Evolutionary conservation across 208 protist species (phyloP), one percentile per base, ranked within the genome.

Genomic region (Crithidia brevicula): DNA sequence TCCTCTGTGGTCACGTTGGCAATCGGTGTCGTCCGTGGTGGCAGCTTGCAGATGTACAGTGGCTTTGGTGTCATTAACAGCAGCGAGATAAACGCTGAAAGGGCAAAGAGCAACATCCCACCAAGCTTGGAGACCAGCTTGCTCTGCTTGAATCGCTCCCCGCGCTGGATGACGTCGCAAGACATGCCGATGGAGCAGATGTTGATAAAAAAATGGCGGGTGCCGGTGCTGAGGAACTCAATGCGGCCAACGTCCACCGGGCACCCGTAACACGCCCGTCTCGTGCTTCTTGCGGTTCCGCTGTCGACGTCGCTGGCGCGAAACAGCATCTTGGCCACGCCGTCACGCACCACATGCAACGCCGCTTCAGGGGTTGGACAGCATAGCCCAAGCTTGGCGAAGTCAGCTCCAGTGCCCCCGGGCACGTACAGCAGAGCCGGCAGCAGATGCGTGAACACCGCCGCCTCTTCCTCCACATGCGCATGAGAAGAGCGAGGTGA

Each of bases 101-200:
- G 31, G 0, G 83, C 86, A 56, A 93, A 95, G 45, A 95, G 72
- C 1, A 87, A 25, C 0, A 52, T 59, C 10, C 90, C 90, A 23
- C 85, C 85, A 0, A 83, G 49, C 28, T 62, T 31, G 1, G 78
- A 72, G 13, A 91, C 49, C n/a, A 81, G 49, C 9, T 61, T 47
- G 23, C 56, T 82, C 33, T 28, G 34, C 33, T 86, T 87, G 27
- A 89, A 81, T 2, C 67, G 67, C 66, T 93, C 85, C n/a, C 66
- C 79, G 3, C 76, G 79, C 45, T 74, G 54, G 45, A 95, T 81
- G 20, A 95, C 90, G 54, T 95, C 88, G 58, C 80, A 86, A 9
- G 87, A 93, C 78, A 95, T 84, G 28, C 90, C 87, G 52, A 81
- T 81, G 13, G 86, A 93, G 65, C 83, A 92, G 45, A 89, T 84